These are phyloP conservation scores for Phytophthora kernoviae DNA, from an alignment of 352 stramenopile genomes.

Conservation along the genomic window DNA sequence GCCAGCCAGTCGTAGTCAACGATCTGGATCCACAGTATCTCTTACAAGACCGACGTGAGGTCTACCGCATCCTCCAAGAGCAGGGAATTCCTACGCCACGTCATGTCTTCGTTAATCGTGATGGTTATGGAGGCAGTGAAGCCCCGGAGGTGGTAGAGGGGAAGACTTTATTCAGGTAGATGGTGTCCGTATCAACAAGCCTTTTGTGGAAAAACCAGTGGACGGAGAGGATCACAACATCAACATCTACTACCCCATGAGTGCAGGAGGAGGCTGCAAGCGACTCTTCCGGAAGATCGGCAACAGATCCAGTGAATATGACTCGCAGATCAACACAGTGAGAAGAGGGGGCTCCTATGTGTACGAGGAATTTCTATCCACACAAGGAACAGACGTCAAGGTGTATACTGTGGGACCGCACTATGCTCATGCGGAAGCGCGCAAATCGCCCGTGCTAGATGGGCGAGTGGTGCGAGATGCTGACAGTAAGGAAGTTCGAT, in stretches of 20 bases:
- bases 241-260: conserved; percentile 99
- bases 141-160: conserved; percentile 60
- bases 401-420: conserved; percentile 98
- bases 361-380: conserved; percentile 99
- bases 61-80: conserved; percentile 94
- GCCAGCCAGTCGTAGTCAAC: conserved; percentile 96
- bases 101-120: conserved; percentile 95
- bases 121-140: conserved; percentile 80
- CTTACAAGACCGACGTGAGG: conserved; percentile 94
- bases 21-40: conserved; percentile 95
- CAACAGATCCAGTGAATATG: conserved; percentile 94
- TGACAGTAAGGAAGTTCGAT: conserved; percentile 98
- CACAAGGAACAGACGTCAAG: conserved; percentile 99
- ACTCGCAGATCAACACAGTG: conserved; percentile 96
- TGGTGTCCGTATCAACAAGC: conserved; percentile 97
- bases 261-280: conserved; percentile 98
- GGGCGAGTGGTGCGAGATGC: conserved; percentile 97
- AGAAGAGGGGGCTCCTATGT: conserved; percentile 93
- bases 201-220: conserved; percentile 99
- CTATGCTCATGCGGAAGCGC: conserved; percentile 99
- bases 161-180: conserved; percentile 90
- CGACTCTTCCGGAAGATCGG: conserved; percentile 98
- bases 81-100: conserved; percentile 94
- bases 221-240: conserved; percentile 99
- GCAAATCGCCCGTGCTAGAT: conserved; percentile 99